Base-by-base conservation (phyloP, 176 grass and related monocot genomes). In the Aegilops umbellulata region DNA sequence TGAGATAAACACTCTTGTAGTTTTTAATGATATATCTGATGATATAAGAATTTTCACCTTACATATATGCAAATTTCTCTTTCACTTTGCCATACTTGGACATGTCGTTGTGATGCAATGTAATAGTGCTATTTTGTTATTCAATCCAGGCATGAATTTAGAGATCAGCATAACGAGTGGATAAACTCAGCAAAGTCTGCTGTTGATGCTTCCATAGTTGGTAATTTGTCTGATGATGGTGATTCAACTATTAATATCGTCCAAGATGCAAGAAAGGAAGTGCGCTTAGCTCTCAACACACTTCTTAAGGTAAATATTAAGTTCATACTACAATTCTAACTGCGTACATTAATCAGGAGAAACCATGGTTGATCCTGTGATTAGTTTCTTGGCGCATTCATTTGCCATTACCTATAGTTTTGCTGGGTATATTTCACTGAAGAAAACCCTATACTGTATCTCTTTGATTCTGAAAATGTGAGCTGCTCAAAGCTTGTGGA, bases 101-200 rank as follows among this genome's bases (percentile, higher is more conserved):
- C 63, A 27, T 23, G 85, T 84, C 68, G 35, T 19, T 60, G n/a
- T 74, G 39, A 29, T 77, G 72, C 76, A 84, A 58, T 66, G 15
- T 90, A 79, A 39, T 83, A 49, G 36, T 62, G 42, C 38, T 60
- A 69, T 41, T 86, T 83, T 78, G 26, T 68, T 34, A 82, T 84
- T 87, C 58, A 51, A 53, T 80, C n/a, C 87, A 99, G 97, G 77
- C 70, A 71, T 81, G 97, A 99, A 88, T 99, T 97, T 62, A 99
- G 86, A 91, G 86, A 91, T 70, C 88, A 93, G 51, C 94, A 99
- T 89, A 92, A 90, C 65, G 90, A 90, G 73, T 99, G 97, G 97
- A 93, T 99, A 61, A 95, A 89, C 39, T 94, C 89, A 5, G 85
- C 62, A 61, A 94, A 94, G 32, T 69, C 92, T 83, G 30, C 87